A percentile compares a stretch with the other conserved stretches of the same genome.
Conservation (phyloP, 805 yeast genomes). For the Sporopachydermia quercuum region DNA sequence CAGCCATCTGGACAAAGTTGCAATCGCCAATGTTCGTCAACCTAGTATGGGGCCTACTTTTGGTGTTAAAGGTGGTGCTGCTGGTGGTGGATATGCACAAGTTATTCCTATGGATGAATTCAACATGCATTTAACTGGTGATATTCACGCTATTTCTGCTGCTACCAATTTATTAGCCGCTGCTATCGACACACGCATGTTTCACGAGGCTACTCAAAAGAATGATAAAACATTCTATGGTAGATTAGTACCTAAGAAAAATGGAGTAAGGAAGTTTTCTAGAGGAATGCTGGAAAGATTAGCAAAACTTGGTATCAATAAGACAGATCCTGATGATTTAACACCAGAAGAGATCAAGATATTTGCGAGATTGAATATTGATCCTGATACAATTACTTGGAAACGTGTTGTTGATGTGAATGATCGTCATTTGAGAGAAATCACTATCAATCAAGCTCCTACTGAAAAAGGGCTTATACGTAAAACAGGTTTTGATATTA, state of each 20-base stretch:
- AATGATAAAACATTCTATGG: conserved; percentile 60
- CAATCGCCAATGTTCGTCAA: conserved; percentile 72
- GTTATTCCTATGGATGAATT: conserved; percentile 84
- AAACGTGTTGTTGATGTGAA: conserved; percentile 78
- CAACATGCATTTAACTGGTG: conserved; percentile 78
- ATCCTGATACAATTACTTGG: conserved; percentile 69
- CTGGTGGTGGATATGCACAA: conserved; percentile 82
- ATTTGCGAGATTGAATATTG: conserved; percentile 61
- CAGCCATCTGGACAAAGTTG: conserved; percentile 54
- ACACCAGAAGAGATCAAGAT: conserved; percentile 49
- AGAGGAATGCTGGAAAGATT: conserved; percentile 54
- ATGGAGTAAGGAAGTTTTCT: conserved; percentile 55
- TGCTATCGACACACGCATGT: conserved; percentile 75
- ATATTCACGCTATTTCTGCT: conserved; percentile 71
- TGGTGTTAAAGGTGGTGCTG: conserved; percentile 85
- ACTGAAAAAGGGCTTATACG: conserved; percentile 65
- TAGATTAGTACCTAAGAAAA: conserved; percentile 62
- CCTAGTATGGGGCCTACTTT: conserved; percentile 85
- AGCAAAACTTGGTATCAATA: conserved; percentile 49
- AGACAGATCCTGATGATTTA: conserved; percentile 58
- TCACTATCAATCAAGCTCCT: conserved; percentile 70
- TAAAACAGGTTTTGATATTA: conserved; percentile 66
- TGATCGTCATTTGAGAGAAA: conserved; percentile 65
- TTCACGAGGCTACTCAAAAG: conserved; percentile 66
- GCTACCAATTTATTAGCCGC: conserved; percentile 75